A percentile compares a stretch with the other conserved stretches of the same genome.
phyloP scores from a whole-genome alignment of 176 grass and related monocot genomes.

The Paspalum vaginatum region DNA sequence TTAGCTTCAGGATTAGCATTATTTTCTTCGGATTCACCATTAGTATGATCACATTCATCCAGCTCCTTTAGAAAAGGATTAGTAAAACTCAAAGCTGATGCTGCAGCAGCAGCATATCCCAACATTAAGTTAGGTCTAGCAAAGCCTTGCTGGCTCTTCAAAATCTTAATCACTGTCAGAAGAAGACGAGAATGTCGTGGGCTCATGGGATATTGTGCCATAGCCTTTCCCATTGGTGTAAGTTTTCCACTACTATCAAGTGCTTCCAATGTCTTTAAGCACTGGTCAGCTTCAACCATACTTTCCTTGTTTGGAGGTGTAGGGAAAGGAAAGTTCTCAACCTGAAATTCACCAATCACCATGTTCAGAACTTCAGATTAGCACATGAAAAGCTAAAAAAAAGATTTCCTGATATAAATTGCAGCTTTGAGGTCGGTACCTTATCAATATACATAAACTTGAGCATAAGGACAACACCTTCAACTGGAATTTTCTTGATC shows the following conservation, averaged over 20 bases:
- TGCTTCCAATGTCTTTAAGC: constrained; percentile 87
- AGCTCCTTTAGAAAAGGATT: constrained; percentile 81
- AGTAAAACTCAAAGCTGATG: constrained; percentile 84
- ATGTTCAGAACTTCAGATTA: not conserved
- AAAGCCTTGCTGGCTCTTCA: constrained; percentile 55
- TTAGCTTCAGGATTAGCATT: constrained; percentile 40
- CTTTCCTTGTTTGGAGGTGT: constrained; percentile 70
- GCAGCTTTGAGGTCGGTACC: constrained; percentile 39
- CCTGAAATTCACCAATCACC: constrained; percentile 54
- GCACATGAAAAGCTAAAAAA: not conserved
- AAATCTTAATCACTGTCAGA: constrained; percentile 78
- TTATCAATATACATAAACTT: constrained; percentile 92
- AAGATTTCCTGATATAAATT: constrained; percentile 11
- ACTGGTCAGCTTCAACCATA: constrained; percentile 79
- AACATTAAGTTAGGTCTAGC: constrained; percentile 68
- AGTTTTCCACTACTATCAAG: constrained; percentile 55
- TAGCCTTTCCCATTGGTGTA: constrained; percentile 85
- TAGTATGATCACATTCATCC: constrained; percentile 35
- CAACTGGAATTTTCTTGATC: constrained; percentile 87
- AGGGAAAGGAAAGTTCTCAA: constrained; percentile 96
- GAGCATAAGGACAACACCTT: constrained; percentile 90
- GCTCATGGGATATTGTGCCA: constrained; percentile 91
- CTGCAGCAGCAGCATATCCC: constrained; percentile 73
- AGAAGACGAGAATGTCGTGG: constrained; percentile 91
- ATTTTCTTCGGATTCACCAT: constrained; percentile 46